phyloP scores from a whole-genome alignment of 495 filamentous ascomycete genomes.

The Chaetomium cochliodes region DNA sequence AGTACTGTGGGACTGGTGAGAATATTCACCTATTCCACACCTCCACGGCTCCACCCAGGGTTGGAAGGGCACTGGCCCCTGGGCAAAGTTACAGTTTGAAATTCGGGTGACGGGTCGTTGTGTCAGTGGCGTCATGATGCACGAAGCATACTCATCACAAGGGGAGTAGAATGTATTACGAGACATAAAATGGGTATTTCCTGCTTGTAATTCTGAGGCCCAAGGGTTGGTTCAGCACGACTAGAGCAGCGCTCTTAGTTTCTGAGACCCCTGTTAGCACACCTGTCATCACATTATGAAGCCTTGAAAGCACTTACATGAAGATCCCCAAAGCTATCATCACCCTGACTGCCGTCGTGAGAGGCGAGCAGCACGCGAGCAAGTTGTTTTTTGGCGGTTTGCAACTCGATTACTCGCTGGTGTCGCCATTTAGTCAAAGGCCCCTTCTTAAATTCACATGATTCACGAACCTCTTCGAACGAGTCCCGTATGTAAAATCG shows the following conservation, averaged over 20 bases:
- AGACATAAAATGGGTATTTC: too few species aligned
- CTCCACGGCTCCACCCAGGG: too few species aligned
- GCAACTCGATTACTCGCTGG: conserved; percentile 13
- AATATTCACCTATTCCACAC: too few species aligned
- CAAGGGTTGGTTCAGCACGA: too few species aligned
- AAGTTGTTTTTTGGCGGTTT: conserved; percentile 2
- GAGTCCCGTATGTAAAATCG: conserved; percentile 38
- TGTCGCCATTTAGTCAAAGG: neutral
- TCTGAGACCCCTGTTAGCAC: conserved; percentile 1
- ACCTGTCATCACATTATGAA: neutral
- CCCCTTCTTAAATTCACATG: neutral
- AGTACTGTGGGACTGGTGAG: too few species aligned
- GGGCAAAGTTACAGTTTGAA: too few species aligned
- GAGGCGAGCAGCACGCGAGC: conserved; percentile 12
- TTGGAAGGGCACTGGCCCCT: too few species aligned
- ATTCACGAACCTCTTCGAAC: conserved; percentile 37
- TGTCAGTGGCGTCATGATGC: too few species aligned
- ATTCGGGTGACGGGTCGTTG: too few species aligned
- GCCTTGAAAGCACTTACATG: neutral
- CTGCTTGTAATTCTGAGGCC: too few species aligned
- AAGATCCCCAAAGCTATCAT: conserved; percentile 7
- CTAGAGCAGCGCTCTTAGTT: conserved; percentile 11
- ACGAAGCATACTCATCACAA: too few species aligned
- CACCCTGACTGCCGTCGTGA: neutral
- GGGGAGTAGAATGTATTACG: too few species aligned